Base-by-base conservation (phyloP, 441 rosid genomes). In the Melastoma candidum region DNA sequence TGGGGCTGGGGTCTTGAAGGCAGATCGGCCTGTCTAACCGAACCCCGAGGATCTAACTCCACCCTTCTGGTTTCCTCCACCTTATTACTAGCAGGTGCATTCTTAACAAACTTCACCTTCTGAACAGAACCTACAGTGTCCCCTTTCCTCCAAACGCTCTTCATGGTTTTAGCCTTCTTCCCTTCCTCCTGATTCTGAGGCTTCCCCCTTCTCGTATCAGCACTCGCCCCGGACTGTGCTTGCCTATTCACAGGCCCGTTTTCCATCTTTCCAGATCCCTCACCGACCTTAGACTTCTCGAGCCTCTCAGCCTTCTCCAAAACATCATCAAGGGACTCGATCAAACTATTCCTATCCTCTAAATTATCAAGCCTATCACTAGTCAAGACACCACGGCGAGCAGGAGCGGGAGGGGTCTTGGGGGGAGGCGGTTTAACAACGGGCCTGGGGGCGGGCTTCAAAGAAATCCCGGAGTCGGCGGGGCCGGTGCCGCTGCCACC, bases 81-180 rank as follows among this genome's bases (percentile, higher is more conserved):
- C 63, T 47, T 66, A 55, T 22, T 59, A 49, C 45, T 59, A 73
- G 73, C 83, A 27, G 90, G 81, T 54, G 62, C 63, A 68, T 78
- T 68, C 72, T 83, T 71, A 2, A 78, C 86, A 66, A 77, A 78
- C 75, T 49, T 55, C 12, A 48, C 66, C 55, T 71, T 92, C 44
- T 76, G 77, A 68, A 81, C 76, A 39, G 59, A 64, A 26, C 78
- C 80, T 32, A 85, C 80, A 12, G 79, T 63, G 67, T 93, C 98
- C 11, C 98, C 98, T 73, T 86, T 93, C 57, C 85, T 74, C 98
- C 98, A 93, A 58, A 93, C 98, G 60, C 92, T 88, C 85, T 81
- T 93, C 76, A 78, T 59, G 53, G 89, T 70, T 65, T 92, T 88
- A 17, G 76, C 58, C 56, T 73, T 82, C 66, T 65, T 63, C 48